Conservation (phyloP, 2,329 filamentous ascomycete genomes). For the Fusarium pseudoanthophilum region DNA sequence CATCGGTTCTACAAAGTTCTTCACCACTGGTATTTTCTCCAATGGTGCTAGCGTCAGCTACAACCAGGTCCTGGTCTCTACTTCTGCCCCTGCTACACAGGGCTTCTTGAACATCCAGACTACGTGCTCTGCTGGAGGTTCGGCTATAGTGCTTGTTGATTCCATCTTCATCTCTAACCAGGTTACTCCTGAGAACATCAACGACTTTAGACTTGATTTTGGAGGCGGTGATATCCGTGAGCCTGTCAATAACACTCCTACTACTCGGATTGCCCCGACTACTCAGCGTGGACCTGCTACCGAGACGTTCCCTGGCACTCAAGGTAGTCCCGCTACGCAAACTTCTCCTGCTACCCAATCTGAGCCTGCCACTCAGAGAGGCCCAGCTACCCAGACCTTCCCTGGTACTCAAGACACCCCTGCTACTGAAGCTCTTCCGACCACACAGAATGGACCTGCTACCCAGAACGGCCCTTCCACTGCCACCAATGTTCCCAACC, state of each 20-base stretch:
- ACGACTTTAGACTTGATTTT: constrained; percentile 21
- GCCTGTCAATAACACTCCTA: not conserved
- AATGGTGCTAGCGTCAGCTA: not conserved
- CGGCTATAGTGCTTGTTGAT: constrained; percentile 19
- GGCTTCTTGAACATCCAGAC: constrained; percentile 18
- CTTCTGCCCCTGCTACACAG: not conserved
- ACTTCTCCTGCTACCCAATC: not conserved
- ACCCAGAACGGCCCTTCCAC: not conserved
- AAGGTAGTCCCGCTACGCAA: rapidly evolving
- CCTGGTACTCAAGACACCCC: not conserved
- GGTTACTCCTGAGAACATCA: constrained; percentile 35
- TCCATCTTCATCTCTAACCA: constrained; percentile 38
- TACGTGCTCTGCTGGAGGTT: constrained; percentile 9
- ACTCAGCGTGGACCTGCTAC: not conserved
- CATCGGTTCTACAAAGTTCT: constrained; percentile 12
- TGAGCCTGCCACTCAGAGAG: not conserved
- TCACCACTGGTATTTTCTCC: not conserved
- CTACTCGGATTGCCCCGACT: not conserved
- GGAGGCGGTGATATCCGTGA: constrained; percentile 20
- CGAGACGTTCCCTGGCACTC: not conserved
- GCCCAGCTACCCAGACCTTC: not conserved
- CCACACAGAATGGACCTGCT: not conserved
- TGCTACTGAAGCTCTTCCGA: not conserved
- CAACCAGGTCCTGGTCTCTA: constrained; percentile 1
- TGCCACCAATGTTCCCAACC: not conserved